Conservation (phyloP, 2,329 filamentous ascomycete genomes). For the Aspergillus neotritici region DNA sequence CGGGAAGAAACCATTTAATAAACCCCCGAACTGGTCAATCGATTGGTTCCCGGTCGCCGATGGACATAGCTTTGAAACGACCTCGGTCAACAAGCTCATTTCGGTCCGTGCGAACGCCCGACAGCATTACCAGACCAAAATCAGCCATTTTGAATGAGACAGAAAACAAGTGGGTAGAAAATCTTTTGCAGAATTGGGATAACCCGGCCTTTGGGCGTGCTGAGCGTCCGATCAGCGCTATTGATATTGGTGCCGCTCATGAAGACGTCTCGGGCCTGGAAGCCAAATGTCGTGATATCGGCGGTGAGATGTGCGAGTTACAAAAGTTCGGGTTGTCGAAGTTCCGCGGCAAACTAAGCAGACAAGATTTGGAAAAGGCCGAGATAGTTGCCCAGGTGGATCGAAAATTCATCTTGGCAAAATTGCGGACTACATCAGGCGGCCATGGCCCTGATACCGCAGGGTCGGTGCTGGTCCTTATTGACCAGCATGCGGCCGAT, state of each 20-base stretch:
- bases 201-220: conserved; percentile 66
- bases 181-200: conserved; percentile 61
- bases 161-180: conserved; percentile 52
- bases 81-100: conserved; percentile 16
- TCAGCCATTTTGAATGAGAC: conserved; percentile 11
- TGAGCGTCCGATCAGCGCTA: conserved; percentile 39
- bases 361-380: conserved; percentile 54
- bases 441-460: background rate
- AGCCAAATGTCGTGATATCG: conserved; percentile 15
- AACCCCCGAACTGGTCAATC: conserved; percentile 35
- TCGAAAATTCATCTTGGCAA: conserved; percentile 76
- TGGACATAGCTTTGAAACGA: conserved; percentile 6
- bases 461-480: conserved; percentile 56
- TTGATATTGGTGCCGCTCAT: conserved; percentile 21
- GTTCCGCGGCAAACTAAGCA: conserved; percentile 51
- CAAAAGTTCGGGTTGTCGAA: conserved; percentile 22
- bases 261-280: conserved; percentile 10
- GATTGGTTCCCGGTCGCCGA: conserved; percentile 10
- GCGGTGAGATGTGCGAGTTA: conserved; percentile 17
- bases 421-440: conserved; percentile 38
- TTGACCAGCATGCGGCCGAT: conserved; percentile 94
- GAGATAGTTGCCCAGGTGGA: conserved; percentile 78
- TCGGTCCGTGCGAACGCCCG: conserved; percentile 2
- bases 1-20: conserved; percentile 32
- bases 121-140: conserved; percentile 11